Evolutionary conservation across 306 rosid species (phyloP).

Genomic region (Argentina anserina): DNA sequence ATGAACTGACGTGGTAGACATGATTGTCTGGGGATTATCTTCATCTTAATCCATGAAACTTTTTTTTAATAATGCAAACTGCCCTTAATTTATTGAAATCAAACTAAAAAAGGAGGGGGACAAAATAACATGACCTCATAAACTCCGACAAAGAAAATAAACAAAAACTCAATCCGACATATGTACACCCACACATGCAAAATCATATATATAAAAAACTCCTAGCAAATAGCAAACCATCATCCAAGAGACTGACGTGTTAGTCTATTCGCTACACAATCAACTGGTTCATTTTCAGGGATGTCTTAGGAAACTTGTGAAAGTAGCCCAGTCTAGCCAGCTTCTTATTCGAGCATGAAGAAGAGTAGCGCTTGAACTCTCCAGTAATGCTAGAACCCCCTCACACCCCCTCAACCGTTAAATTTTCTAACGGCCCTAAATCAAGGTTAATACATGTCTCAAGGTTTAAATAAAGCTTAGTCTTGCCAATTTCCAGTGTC

Average conservation of each 20-base stretch:
- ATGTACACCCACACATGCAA: too few relatives aligned
- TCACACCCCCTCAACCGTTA: too few relatives aligned
- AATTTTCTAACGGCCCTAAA: neutral
- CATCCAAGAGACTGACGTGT: too few relatives aligned
- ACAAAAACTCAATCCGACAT: too few relatives aligned
- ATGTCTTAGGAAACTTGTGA: neutral
- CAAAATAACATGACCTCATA: too few relatives aligned
- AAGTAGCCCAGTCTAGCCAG: neutral
- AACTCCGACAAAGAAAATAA: too few relatives aligned
- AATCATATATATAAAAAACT: too few relatives aligned
- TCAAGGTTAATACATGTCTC: neutral
- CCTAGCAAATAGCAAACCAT: too few relatives aligned
- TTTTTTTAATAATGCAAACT: too few relatives aligned
- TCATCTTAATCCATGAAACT: slow-evolving; percentile 1
- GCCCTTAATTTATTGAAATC: too few relatives aligned
- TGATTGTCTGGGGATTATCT: neutral
- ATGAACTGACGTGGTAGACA: slow-evolving; percentile 4
- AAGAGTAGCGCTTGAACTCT: neutral
- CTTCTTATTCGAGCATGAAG: neutral
- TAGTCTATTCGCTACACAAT: neutral
- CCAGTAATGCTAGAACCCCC: neutral
- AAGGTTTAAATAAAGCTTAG: neutral
- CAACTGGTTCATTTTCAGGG: neutral
- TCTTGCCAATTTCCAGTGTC: neutral
- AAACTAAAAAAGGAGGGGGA: too few relatives aligned